These are phyloP conservation scores for Dactylellina haptotyla DNA, from an alignment of 2,329 filamentous ascomycete species.

Conservation along the genomic window DNA sequence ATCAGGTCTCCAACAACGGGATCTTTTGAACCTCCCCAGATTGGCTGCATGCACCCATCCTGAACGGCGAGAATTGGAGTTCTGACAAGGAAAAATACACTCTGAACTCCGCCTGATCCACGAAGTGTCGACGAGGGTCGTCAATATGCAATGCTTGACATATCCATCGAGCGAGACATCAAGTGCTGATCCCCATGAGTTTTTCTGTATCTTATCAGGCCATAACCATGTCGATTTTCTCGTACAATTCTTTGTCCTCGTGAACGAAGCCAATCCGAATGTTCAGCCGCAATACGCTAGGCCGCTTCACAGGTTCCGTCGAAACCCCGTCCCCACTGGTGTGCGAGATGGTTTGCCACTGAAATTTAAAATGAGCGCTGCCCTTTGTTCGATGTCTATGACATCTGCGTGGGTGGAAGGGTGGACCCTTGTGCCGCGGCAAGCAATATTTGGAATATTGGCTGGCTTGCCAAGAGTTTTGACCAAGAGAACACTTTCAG, in stretches of 20 bases:
- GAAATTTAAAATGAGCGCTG: slow-evolving; percentile 2
- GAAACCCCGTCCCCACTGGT: neutral
- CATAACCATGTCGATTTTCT: neutral
- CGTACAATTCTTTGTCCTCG: neutral
- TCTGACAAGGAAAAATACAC: neutral
- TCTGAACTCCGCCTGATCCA: neutral
- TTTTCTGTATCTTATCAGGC: slow-evolving; percentile 26
- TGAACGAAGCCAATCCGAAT: slow-evolving; percentile 11
- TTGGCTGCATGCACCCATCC: neutral
- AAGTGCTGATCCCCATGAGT: neutral
- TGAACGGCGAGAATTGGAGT: neutral
- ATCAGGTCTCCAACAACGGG: no score
- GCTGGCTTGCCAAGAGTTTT: neutral
- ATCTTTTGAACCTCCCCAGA: no score
- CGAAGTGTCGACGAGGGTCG: neutral
- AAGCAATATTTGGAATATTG: slow-evolving; percentile 31
- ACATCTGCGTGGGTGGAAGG: neutral
- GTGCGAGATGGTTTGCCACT: neutral
- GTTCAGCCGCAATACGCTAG: slow-evolving; percentile 33
- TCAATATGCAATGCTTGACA: neutral
- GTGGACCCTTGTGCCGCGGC: neutral
- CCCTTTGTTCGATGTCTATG: neutral
- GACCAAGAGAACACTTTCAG: neutral
- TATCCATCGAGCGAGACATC: slow-evolving; percentile 1
- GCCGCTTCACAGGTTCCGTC: slow-evolving; percentile 5